Conservation (phyloP, 805 yeast genomes). For the Starmerella bombicola region DNA sequence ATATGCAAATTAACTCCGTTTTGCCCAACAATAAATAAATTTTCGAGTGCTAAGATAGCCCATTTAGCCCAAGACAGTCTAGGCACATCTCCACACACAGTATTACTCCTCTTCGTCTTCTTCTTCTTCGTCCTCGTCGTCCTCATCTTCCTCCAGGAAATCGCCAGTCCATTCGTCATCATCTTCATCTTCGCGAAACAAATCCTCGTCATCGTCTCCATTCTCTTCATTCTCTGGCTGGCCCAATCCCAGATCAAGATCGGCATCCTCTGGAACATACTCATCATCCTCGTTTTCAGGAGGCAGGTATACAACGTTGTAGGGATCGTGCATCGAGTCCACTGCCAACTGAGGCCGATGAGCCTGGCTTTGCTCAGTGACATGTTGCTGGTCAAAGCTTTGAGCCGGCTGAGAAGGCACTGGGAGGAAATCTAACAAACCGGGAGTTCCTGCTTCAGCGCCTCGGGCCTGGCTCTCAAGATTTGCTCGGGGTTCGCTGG, state of each 20-base stretch:
- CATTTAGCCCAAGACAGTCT: too few species aligned
- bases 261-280: conserved; percentile 14
- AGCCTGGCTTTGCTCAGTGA: background rate
- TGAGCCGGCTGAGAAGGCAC: background rate
- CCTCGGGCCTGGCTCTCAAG: background rate
- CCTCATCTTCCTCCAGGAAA: conserved; percentile 10
- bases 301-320: conserved; percentile 12
- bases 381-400: background rate
- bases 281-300: conserved; percentile 20
- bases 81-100: too few species aligned
- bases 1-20: too few species aligned
- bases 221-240: background rate
- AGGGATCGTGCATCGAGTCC: conserved; percentile 4
- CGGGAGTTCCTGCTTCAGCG: background rate
- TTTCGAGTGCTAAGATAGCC: too few species aligned
- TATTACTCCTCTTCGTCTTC: conserved; percentile 9
- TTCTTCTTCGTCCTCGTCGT: conserved; percentile 13
- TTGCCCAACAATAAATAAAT: too few species aligned
- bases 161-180: conserved; percentile 7
- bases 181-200: conserved; percentile 2
- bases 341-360: background rate
- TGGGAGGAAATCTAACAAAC: too few species aligned
- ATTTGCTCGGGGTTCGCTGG: background rate
- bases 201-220: conserved; percentile 2
- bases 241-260: conserved; percentile 5